Evolutionary conservation across 768 basidiomycete genomes (phyloP).

Genomic region (Russula ochroleuca): DNA sequence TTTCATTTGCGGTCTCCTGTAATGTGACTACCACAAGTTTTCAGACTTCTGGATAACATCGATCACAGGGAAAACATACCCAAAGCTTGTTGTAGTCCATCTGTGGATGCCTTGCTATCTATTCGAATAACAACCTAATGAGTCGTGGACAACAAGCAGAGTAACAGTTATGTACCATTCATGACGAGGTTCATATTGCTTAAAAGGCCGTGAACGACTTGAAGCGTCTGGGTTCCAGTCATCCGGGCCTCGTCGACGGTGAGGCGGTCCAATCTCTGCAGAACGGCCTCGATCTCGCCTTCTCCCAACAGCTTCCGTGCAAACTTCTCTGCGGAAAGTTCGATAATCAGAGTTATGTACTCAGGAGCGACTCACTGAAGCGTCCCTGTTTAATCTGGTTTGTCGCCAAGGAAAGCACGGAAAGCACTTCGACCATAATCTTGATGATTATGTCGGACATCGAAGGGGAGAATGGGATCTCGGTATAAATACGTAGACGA

Average conservation of each 20-base stretch:
- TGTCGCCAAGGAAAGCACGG: constrained; percentile 4
- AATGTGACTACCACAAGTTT: neutral
- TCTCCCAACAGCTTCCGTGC: neutral
- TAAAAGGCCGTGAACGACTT: neutral
- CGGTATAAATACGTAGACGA: neutral
- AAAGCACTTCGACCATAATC: constrained; percentile 1
- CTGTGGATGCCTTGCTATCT: neutral
- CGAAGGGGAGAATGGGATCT: neutral
- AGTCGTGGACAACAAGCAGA: neutral
- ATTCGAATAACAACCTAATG: neutral
- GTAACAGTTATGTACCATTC: neutral
- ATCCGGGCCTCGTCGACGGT: neutral
- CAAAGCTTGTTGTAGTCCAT: neutral
- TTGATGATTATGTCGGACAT: neutral
- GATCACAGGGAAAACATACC: neutral
- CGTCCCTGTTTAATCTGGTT: neutral
- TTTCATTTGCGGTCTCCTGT: neutral
- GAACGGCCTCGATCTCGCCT: neutral
- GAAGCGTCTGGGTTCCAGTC: neutral
- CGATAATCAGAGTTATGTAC: too few relatives aligned
- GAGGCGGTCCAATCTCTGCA: neutral
- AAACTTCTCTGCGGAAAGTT: neutral
- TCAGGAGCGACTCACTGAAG: neutral
- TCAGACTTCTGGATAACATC: too few relatives aligned
- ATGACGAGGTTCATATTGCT: neutral